These are phyloP conservation scores for Pseudocercospora macadamiae DNA, from an alignment of 2,329 filamentous ascomycete species.

Conservation along the genomic window DNA sequence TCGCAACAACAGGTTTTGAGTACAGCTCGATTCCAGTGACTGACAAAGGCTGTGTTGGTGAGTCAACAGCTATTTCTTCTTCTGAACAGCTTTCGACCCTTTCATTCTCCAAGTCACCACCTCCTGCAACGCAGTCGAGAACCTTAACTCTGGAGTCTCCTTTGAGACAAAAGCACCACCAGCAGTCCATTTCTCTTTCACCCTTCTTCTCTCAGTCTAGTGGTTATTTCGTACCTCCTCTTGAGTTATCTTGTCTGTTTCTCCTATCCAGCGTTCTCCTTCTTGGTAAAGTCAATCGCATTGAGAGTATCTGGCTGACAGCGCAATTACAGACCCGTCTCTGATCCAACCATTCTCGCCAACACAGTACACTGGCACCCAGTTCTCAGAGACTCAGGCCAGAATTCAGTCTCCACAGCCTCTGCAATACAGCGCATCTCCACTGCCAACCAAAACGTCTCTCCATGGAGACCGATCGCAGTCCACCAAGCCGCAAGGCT, in stretches of 20 bases:
- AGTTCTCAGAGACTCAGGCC: constrained; percentile 45
- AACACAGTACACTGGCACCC: constrained; percentile 45
- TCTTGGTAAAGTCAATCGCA: constrained; percentile 10
- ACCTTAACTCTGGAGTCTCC: neutral
- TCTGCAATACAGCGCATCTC: constrained; percentile 59
- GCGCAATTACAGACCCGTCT: constrained; percentile 55
- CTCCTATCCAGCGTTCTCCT: constrained; percentile 29
- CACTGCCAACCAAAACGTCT: constrained; percentile 62
- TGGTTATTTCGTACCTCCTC: constrained; percentile 40
- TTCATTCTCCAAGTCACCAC: constrained; percentile 1
- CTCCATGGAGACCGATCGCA: constrained; percentile 45
- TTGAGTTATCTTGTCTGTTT: constrained; percentile 48
- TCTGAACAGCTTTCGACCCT: constrained; percentile 32
- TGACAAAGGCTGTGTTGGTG: constrained; percentile 55
- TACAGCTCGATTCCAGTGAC: constrained; percentile 52
- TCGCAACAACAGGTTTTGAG: constrained; percentile 60
- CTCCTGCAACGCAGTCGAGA: constrained; percentile 1
- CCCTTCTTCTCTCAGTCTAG: constrained; percentile 42
- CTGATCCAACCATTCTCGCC: constrained; percentile 58
- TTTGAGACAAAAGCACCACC: constrained; percentile 6
- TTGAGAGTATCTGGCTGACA: constrained; percentile 10
- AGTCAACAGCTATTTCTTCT: constrained; percentile 48
- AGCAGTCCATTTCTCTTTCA: constrained; percentile 26
- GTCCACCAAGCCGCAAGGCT: constrained; percentile 47
- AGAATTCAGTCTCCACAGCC: constrained; percentile 42